phyloP scores from a whole-genome alignment of 768 basidiomycete genomes.

The Lactarius deliciosus region DNA sequence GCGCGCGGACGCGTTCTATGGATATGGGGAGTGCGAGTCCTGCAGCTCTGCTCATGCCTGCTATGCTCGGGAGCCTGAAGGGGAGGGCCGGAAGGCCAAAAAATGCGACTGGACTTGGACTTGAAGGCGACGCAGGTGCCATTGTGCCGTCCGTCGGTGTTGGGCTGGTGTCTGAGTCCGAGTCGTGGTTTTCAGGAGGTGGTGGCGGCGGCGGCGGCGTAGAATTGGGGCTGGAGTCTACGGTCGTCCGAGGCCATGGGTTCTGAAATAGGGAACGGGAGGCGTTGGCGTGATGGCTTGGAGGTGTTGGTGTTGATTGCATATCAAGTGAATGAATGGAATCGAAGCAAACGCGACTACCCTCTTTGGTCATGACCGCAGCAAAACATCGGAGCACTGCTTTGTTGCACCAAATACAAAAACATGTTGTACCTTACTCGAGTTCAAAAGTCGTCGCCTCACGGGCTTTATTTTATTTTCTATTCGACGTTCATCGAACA shows the following conservation, averaged over 20 bases:
- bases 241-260: constrained; percentile 2
- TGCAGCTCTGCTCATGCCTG: not conserved
- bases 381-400: not conserved
- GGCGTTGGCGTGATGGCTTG: constrained; percentile 13
- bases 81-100: not conserved
- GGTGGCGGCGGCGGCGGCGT: not conserved
- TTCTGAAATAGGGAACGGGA: constrained; percentile 15
- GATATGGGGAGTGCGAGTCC: constrained; percentile 5
- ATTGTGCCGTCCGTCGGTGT: not conserved
- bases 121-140: not conserved
- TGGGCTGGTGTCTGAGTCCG: not conserved
- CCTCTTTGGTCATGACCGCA: not conserved
- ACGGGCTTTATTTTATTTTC: too few relatives aligned
- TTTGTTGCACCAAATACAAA: too few relatives aligned
- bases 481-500: too few relatives aligned
- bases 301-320: not conserved
- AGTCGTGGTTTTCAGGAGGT: not conserved
- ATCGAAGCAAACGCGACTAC: not conserved
- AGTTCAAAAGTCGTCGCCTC: too few relatives aligned
- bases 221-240: not conserved
- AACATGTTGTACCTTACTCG: too few relatives aligned
- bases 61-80: not conserved
- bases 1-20: constrained; percentile 28
- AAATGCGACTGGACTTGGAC: not conserved
- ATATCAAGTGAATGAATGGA: not conserved